phyloP scores from a whole-genome alignment of 1,284 basidiomycete genomes.

The Tilletia caries region DNA sequence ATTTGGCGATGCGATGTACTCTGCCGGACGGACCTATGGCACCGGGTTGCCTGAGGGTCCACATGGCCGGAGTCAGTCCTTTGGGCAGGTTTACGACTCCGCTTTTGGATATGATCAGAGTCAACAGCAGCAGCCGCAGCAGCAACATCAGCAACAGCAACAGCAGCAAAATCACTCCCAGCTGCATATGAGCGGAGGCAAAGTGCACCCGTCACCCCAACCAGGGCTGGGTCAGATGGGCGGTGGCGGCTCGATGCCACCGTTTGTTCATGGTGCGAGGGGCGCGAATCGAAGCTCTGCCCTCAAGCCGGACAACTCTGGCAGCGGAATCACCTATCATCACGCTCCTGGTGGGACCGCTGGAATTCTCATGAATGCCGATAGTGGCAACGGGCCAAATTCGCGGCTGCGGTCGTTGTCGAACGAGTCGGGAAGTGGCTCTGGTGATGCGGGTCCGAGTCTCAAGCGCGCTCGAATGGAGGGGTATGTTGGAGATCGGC shows the following conservation, averaged over 20 bases:
- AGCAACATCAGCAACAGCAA: background rate
- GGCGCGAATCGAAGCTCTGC: background rate
- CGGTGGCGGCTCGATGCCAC: background rate
- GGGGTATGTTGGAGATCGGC: background rate
- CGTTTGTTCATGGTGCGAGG: background rate
- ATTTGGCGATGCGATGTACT: background rate
- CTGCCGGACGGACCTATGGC: background rate
- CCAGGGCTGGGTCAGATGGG: background rate
- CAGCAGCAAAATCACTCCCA: background rate
- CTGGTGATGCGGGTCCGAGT: background rate
- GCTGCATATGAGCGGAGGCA: background rate
- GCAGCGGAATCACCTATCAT: background rate
- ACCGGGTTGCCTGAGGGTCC: too few relatives aligned
- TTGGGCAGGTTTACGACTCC: background rate
- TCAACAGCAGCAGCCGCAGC: background rate
- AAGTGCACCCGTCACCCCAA: background rate
- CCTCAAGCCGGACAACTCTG: background rate
- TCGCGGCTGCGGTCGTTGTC: slow-evolving; percentile 5
- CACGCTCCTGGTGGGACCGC: background rate
- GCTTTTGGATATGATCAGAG: background rate
- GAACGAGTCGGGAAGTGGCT: slow-evolving; percentile 2
- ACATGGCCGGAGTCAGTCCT: background rate
- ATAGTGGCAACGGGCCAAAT: background rate
- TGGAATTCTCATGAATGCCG: too few relatives aligned
- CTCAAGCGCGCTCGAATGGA: background rate